Percentiles rank a stretch among this genome's conserved stretches.
Conservation (phyloP, 768 basidiomycete species). For the Pilatotrama ljubarskyi region DNA sequence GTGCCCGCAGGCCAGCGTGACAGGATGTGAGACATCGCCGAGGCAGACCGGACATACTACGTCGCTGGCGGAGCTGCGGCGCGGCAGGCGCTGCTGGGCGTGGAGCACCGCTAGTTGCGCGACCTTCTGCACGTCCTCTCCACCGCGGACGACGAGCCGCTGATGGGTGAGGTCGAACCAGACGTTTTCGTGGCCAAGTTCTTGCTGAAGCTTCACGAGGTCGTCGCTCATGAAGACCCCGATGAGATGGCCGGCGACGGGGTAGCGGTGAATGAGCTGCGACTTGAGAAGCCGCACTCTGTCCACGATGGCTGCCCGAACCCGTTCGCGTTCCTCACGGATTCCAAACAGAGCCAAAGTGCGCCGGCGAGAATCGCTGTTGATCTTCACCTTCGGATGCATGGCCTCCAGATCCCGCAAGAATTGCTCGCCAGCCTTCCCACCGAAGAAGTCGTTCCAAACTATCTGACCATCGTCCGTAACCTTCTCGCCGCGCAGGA, state of each 20-base stretch:
- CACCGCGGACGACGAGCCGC: constrained; percentile 56
- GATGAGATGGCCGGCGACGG: constrained; percentile 47
- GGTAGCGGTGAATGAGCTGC: constrained; percentile 44
- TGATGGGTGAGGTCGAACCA: constrained; percentile 45
- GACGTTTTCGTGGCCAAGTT: constrained; percentile 60
- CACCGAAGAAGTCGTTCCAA: constrained; percentile 68
- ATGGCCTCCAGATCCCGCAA: constrained; percentile 43
- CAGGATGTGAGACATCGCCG: constrained; percentile 49
- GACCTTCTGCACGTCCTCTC: constrained; percentile 43
- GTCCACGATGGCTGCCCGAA: constrained; percentile 46
- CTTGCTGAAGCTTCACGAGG: constrained; percentile 44
- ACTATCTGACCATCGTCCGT: constrained; percentile 48
- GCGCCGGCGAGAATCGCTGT: constrained; percentile 41
- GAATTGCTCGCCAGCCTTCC: constrained; percentile 43
- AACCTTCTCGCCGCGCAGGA: constrained; percentile 61
- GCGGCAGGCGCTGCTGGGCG: constrained; percentile 29
- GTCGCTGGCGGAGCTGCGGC: constrained; percentile 8
- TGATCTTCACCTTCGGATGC: constrained; percentile 45
- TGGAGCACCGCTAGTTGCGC: constrained; percentile 43
- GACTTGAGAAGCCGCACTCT: constrained; percentile 47
- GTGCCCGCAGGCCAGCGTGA: constrained; percentile 65
- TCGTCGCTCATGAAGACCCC: constrained; percentile 48
- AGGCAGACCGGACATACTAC: constrained; percentile 71
- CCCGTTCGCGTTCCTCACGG: constrained; percentile 41
- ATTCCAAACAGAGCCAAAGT: constrained; percentile 56